Evolutionary conservation across 2,329 filamentous ascomycete species (phyloP).

Genomic region (Escovopsis weberi): DNA sequence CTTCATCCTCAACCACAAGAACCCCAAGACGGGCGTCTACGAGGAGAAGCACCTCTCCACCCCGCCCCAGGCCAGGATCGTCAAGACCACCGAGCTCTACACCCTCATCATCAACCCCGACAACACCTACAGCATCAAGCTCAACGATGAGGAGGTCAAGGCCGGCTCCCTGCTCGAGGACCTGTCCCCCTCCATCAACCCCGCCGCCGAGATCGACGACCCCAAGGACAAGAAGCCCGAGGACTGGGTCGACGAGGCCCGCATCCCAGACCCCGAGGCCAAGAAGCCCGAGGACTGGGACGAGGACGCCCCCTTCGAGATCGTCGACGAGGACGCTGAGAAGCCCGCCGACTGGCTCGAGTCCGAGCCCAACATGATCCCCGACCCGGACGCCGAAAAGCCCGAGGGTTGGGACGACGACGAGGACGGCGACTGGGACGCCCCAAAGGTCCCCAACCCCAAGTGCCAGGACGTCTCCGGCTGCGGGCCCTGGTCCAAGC

Average conservation of each 20-base stretch:
- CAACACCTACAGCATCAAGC: conserved; percentile 85
- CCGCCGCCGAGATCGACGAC: conserved; percentile 87
- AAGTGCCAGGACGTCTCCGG: conserved; percentile 90
- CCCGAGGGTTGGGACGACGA: conserved; percentile 99
- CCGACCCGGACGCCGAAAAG: conserved; percentile 92
- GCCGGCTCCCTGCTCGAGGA: conserved; percentile 86
- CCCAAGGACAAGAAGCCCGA: conserved; percentile 85
- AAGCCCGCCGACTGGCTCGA: conserved; percentile 95
- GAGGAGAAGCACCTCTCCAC: conserved; percentile 96
- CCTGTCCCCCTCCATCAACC: conserved; percentile 89
- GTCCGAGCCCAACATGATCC: conserved; percentile 64
- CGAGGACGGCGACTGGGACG: conserved; percentile 95
- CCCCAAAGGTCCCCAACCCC: conserved; percentile 83
- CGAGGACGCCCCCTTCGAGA: conserved; percentile 93
- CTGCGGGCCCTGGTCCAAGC: conserved; percentile 84
- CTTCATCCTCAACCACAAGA: conserved; percentile 99
- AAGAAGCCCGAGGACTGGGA: conserved; percentile 98
- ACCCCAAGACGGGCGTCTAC: conserved; percentile 98
- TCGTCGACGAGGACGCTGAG: conserved; percentile 82
- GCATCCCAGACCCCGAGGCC: conserved; percentile 83
- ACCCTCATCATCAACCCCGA: conserved; percentile 93
- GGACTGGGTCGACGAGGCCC: conserved; percentile 87
- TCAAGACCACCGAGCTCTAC: conserved; percentile 90
- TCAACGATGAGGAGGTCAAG: conserved; percentile 81
- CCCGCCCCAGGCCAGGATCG: conserved; percentile 72